Conservation (phyloP, 352 stramenopile species). For the Peronospora tabacina region DNA sequence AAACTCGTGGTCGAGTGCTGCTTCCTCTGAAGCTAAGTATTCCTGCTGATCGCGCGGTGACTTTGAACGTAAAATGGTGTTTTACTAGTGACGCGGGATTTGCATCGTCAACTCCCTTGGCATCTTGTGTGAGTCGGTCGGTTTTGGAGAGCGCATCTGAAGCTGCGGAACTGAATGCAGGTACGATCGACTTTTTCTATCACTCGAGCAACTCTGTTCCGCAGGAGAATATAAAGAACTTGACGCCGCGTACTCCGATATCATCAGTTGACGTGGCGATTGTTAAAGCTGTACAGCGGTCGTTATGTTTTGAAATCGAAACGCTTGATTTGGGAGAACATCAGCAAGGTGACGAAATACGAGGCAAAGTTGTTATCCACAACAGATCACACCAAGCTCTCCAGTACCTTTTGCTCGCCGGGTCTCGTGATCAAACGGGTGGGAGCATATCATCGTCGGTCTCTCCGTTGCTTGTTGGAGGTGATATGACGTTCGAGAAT, state of each 20-base stretch:
- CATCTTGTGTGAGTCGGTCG: conserved; percentile 61
- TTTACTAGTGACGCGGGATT: conserved; percentile 59
- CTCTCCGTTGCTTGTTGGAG: conserved; percentile 25
- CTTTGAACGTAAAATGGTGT: conserved; percentile 54
- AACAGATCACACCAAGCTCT: conserved; percentile 61
- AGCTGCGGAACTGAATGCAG: conserved; percentile 40
- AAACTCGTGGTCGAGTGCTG: conserved; percentile 6
- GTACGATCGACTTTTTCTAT: conserved; percentile 53
- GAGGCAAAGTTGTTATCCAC: conserved; percentile 53
- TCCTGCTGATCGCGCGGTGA: conserved; percentile 25
- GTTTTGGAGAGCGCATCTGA: conserved; percentile 57
- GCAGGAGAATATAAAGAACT: conserved; percentile 7
- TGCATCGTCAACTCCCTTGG: conserved; percentile 48
- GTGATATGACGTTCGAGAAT: conserved; percentile 67
- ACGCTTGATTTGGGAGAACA: conserved; percentile 70
- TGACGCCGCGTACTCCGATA: conserved; percentile 12
- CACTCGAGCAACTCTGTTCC: conserved; percentile 16
- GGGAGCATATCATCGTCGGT: conserved; percentile 13
- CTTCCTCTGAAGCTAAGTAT: conserved; percentile 44
- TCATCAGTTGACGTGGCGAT: conserved; percentile 50
- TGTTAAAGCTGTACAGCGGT: conserved; percentile 59
- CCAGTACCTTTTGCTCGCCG: conserved; percentile 65
- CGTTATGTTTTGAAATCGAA: conserved; percentile 61
- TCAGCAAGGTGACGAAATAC: conserved; percentile 52
- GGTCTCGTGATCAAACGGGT: conserved; percentile 35